A percentile compares a stretch with the other conserved stretches of the same genome.
Evolutionary conservation across 2,329 filamentous ascomycete genomes (phyloP).

Genomic region (Parascedosporium putredinis): DNA sequence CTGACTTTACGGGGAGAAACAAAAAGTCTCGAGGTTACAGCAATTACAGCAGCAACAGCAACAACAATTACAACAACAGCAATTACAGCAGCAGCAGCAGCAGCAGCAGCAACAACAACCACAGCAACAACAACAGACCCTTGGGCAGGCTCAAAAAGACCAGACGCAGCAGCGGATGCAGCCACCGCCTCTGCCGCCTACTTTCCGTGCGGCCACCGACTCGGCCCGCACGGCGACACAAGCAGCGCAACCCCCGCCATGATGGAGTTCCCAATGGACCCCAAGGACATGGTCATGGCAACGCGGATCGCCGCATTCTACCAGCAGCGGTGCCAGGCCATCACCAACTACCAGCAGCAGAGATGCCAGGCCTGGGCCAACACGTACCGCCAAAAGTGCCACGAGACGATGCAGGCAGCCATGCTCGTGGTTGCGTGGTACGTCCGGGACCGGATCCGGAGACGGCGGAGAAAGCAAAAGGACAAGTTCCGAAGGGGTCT

Average conservation of each 20-base stretch:
- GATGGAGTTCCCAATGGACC: conserved; percentile 21
- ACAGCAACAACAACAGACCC: not conserved
- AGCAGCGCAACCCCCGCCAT: conserved; percentile 1
- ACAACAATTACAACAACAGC: not conserved
- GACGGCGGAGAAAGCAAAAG: conserved; percentile 29
- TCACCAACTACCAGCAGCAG: conserved; percentile 36
- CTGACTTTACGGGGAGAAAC: not conserved
- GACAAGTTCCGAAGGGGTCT: conserved; percentile 30
- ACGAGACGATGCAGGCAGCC: conserved; percentile 37
- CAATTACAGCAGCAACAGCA: not conserved
- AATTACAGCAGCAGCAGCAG: not conserved
- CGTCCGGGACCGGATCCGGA: conserved; percentile 34
- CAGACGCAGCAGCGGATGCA: not conserved
- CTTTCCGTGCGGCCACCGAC: not conserved
- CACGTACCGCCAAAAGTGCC: conserved; percentile 34
- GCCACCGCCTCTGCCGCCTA: conserved; percentile 5
- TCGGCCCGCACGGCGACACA: not conserved
- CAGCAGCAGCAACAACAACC: not conserved
- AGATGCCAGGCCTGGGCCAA: conserved; percentile 36
- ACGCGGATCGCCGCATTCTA: conserved; percentile 37
- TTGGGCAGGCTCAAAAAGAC: not conserved
- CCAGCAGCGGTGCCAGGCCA: conserved; percentile 36
- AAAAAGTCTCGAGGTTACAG: not conserved
- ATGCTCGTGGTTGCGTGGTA: conserved; percentile 41
- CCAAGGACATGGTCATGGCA: conserved; percentile 33